These are phyloP conservation scores for Teratosphaeria nubilosa DNA, from an alignment of 2,329 filamentous ascomycete species.

Conservation along the genomic window DNA sequence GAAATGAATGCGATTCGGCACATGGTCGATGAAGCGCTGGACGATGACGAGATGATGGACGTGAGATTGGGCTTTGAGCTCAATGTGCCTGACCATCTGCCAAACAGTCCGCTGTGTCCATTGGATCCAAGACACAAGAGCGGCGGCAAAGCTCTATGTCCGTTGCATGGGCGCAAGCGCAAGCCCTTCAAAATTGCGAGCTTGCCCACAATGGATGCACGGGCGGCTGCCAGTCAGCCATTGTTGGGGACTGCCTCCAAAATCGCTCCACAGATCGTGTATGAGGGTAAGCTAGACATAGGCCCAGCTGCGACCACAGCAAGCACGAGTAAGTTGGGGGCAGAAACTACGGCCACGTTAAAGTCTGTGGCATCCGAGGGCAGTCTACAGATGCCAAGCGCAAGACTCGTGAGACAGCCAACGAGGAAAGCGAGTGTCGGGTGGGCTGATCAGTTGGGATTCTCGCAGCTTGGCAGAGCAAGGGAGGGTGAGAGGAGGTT, in stretches of 20 bases:
- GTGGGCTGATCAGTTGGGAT: not conserved
- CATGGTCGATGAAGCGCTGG: constrained; percentile 15
- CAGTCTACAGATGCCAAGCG: not conserved
- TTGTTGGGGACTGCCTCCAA: not conserved
- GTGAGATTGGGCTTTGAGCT: constrained; percentile 22
- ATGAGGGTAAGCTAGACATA: constrained; percentile 1
- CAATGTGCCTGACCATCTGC: constrained; percentile 34
- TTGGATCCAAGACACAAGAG: constrained; percentile 27
- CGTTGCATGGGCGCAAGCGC: constrained; percentile 24
- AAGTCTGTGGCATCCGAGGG: not conserved
- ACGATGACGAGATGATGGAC: constrained; percentile 15
- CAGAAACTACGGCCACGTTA: not conserved
- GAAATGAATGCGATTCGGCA: constrained; percentile 16
- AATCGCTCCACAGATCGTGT: constrained; percentile 3
- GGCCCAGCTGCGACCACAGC: not conserved
- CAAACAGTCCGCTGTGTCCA: constrained; percentile 34
- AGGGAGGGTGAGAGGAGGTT: not conserved
- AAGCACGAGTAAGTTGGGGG: not conserved
- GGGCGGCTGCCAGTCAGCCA: not conserved
- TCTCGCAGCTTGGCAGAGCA: not conserved
- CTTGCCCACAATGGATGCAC: not conserved
- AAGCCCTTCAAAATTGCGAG: not conserved
- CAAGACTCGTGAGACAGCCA: not conserved
- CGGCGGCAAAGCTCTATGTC: constrained; percentile 29
- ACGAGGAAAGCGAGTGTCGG: not conserved